A percentile compares a stretch with the other conserved stretches of the same genome.
These are phyloP conservation scores for Cydonia oblonga DNA, from an alignment of 331 rosid species.

Conservation along the genomic window DNA sequence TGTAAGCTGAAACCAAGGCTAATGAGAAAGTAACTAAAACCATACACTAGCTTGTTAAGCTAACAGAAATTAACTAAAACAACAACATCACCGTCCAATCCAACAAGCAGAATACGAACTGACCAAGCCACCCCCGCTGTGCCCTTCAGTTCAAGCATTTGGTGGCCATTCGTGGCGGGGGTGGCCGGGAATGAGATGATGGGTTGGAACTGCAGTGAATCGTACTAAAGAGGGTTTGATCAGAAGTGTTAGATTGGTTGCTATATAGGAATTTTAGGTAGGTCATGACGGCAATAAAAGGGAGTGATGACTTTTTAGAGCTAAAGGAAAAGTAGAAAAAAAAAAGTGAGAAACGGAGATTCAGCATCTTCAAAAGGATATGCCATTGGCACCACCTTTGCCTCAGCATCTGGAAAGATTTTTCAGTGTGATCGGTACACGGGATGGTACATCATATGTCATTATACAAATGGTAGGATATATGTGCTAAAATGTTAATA, in stretches of 20 bases:
- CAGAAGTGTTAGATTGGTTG: slow-evolving; percentile 29
- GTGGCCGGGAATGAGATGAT: slow-evolving; percentile 23
- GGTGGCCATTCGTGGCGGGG: slow-evolving; percentile 17
- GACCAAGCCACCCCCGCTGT: slow-evolving; percentile 15
- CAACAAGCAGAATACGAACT: not conserved
- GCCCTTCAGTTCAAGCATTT: not conserved
- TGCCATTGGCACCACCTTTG: slow-evolving; percentile 31
- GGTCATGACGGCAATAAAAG: slow-evolving; percentile 51
- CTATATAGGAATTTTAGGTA: slow-evolving; percentile 31
- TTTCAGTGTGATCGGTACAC: too few relatives aligned
- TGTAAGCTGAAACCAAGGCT: not conserved
- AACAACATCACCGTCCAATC: not conserved
- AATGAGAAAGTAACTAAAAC: not conserved
- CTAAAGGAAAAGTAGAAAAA: slow-evolving; percentile 11
- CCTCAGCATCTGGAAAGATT: slow-evolving; percentile 38
- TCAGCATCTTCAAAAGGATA: slow-evolving; percentile 82
- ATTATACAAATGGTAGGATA: too few relatives aligned
- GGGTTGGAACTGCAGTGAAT: slow-evolving; percentile 11
- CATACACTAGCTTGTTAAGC: not conserved
- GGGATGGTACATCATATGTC: too few relatives aligned
- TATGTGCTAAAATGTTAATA: too few relatives aligned
- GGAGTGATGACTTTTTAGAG: slow-evolving; percentile 53
- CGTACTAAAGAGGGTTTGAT: slow-evolving; percentile 37
- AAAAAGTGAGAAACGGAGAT: slow-evolving; percentile 27
- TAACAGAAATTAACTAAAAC: not conserved